A percentile compares a stretch with the other conserved stretches of the same genome.
These are phyloP conservation scores for Talaromyces liani DNA, from an alignment of 495 filamentous ascomycete species.

Conservation along the genomic window DNA sequence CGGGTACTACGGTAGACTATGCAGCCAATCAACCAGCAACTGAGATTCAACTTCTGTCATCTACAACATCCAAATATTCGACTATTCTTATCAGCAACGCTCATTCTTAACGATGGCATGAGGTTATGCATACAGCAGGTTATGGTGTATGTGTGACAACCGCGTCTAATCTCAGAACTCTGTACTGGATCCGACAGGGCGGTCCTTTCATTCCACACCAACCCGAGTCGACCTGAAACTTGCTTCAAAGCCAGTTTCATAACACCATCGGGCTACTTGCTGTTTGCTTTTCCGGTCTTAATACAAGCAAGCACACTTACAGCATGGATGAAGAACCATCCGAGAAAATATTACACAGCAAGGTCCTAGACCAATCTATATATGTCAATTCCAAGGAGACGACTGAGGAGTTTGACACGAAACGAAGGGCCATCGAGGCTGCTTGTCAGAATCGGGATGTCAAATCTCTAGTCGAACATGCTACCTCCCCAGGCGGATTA, in stretches of 20 bases:
- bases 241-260: not conserved
- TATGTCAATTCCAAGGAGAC: not conserved
- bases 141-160: not conserved
- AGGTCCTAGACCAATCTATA: not conserved
- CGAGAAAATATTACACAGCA: not conserved
- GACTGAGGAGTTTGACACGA: not conserved
- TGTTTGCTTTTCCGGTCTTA: not conserved
- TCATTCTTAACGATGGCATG: not conserved
- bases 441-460: slow-evolving; percentile 64
- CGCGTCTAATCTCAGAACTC: not conserved
- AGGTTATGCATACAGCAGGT: not conserved
- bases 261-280: not conserved
- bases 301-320: not conserved
- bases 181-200: not conserved
- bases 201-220: too few relatives aligned
- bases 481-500: slow-evolving; percentile 68
- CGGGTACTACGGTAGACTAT: not conserved
- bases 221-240: not conserved
- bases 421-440: slow-evolving; percentile 45
- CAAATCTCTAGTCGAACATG: slow-evolving; percentile 53
- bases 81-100: not conserved
- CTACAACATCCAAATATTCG: not conserved
- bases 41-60: not conserved
- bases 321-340: not conserved
- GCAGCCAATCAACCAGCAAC: not conserved